Evolutionary conservation across 2,329 filamentous ascomycete species (phyloP).

Genomic region (Diplodia scrobiculata): DNA sequence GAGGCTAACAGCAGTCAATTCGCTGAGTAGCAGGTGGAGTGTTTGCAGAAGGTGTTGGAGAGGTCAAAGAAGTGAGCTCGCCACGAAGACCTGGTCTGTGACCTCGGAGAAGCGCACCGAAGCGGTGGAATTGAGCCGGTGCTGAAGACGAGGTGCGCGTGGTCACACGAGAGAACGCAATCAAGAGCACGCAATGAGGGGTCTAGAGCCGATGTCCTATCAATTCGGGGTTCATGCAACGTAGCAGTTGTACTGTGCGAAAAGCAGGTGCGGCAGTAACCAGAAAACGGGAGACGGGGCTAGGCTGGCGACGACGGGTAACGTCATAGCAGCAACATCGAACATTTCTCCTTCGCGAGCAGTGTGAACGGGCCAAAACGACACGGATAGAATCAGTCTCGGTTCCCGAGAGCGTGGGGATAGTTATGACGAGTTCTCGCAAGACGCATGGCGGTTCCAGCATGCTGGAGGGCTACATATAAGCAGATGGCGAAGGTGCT

Average conservation of each 20-base stretch:
- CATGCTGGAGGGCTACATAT: background rate
- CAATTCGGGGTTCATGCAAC: background rate
- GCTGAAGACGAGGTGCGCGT: background rate
- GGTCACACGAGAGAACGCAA: background rate
- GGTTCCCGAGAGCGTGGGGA: background rate
- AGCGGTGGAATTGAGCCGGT: slow-evolving; percentile 5
- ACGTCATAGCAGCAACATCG: slow-evolving; percentile 16
- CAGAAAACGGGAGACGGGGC: background rate
- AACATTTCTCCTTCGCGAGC: background rate
- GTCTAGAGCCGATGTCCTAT: background rate
- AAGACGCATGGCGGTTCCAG: background rate
- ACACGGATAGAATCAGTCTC: background rate
- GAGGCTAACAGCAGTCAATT: background rate
- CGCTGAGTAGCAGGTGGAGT: background rate
- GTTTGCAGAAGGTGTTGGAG: background rate
- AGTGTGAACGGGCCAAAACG: background rate
- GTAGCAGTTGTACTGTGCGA: background rate
- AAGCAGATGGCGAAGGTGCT: slow-evolving; percentile 4
- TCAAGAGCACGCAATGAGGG: slow-evolving; percentile 2
- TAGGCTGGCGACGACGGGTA: background rate
- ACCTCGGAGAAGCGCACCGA: slow-evolving; percentile 19
- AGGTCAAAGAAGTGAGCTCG: slow-evolving; percentile 1
- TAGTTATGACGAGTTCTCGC: background rate
- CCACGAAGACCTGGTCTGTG: slow-evolving; percentile 20
- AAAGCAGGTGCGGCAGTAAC: background rate